These are phyloP conservation scores for Fistulifera pelliculosa DNA, from an alignment of 108 stramenopile species.

Conservation along the genomic window DNA sequence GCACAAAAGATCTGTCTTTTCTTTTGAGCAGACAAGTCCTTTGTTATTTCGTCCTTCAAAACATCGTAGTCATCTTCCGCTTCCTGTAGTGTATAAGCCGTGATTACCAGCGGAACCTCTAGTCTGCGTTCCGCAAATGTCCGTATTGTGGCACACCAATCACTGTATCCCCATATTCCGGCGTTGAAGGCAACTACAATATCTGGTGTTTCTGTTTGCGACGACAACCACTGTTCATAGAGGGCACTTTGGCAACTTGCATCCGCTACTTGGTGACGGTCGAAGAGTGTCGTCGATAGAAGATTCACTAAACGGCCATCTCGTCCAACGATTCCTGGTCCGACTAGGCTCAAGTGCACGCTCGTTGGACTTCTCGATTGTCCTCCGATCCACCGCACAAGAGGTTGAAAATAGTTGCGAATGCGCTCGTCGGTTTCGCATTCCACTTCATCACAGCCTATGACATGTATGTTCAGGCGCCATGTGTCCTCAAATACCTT, in stretches of 20 bases:
- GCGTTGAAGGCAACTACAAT: slow-evolving; percentile 70
- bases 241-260: slow-evolving; percentile 44
- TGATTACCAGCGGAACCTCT: slow-evolving; percentile 46
- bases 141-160: slow-evolving; percentile 65
- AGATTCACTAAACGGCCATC: slow-evolving; percentile 24
- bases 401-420: slow-evolving; percentile 40
- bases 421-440: slow-evolving; percentile 51
- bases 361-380: slow-evolving; percentile 2
- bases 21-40: slow-evolving; percentile 1
- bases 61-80: slow-evolving; percentile 70
- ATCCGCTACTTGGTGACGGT: slow-evolving; percentile 29
- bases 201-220: slow-evolving; percentile 24
- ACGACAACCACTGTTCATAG: slow-evolving; percentile 52
- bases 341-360: slow-evolving; percentile 49
- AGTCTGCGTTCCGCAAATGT: slow-evolving; percentile 15
- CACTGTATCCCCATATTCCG: slow-evolving; percentile 83
- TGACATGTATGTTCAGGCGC: slow-evolving; percentile 46
- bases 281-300: background rate
- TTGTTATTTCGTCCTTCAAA: slow-evolving; percentile 19
- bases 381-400: slow-evolving; percentile 58
- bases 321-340: slow-evolving; percentile 40
- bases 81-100: slow-evolving; percentile 79
- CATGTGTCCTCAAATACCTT: slow-evolving; percentile 5
- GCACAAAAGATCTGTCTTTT: slow-evolving; percentile 3
- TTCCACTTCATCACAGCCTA: slow-evolving; percentile 75